phyloP scores from a whole-genome alignment of 2,329 filamentous ascomycete species.

The Alternaria arbusti region DNA sequence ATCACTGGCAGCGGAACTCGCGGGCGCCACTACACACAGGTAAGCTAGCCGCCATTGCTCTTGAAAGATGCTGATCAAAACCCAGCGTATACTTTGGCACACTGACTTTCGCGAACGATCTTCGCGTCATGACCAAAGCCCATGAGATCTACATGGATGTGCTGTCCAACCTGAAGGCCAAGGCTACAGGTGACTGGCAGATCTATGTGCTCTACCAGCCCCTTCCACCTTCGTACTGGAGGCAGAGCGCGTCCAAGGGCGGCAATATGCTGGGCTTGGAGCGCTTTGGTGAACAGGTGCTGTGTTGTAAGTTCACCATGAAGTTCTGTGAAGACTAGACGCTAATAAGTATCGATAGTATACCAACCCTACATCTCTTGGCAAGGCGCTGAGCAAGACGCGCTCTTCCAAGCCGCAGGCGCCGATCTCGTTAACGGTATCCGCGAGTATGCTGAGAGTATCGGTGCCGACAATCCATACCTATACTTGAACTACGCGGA shows the following conservation, averaged over 20 bases:
- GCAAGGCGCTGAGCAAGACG: constrained; percentile 28
- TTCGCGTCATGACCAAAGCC: constrained; percentile 46
- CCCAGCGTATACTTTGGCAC: constrained; percentile 28
- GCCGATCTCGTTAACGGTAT: constrained; percentile 22
- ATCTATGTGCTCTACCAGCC: constrained; percentile 47
- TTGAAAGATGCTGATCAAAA: neutral
- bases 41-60: neutral
- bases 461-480: constrained; percentile 30
- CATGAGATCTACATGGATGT: constrained; percentile 51
- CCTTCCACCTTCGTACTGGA: constrained; percentile 48
- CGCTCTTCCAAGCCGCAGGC: constrained; percentile 25
- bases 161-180: constrained; percentile 39
- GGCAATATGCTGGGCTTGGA: constrained; percentile 52
- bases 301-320: constrained; percentile 23
- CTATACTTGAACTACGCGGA: constrained; percentile 46
- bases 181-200: constrained; percentile 39
- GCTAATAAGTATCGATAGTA: neutral
- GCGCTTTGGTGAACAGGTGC: constrained; percentile 21
- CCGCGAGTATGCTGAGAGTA: constrained; percentile 23
- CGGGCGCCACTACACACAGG: constrained; percentile 20
- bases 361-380: constrained; percentile 31
- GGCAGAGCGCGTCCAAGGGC: constrained; percentile 45
- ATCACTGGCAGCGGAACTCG: constrained; percentile 25
- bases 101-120: constrained; percentile 43
- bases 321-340: neutral